phyloP scores from a whole-genome alignment of 768 basidiomycete genomes.

The Phanerodontia chrysosporium region DNA sequence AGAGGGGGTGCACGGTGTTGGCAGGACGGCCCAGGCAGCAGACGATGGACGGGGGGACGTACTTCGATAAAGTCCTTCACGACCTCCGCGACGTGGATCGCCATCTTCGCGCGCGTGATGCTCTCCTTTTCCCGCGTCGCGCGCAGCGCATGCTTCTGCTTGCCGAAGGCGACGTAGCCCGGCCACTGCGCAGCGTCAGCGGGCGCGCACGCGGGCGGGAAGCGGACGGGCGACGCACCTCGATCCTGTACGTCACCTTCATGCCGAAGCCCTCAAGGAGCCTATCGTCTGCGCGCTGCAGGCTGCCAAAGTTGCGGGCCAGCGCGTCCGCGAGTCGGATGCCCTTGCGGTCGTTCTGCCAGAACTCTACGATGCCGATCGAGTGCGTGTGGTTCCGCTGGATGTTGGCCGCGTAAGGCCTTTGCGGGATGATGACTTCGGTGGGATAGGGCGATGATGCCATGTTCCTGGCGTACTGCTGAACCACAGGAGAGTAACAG shows the following conservation, averaged over 20 bases:
- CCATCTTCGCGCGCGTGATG: constrained; percentile 11
- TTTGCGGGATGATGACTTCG: constrained; percentile 1
- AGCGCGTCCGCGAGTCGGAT: constrained; percentile 8
- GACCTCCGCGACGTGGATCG: constrained; percentile 12
- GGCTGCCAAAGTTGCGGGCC: background rate
- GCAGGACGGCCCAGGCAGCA: too few relatives aligned
- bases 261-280: constrained; percentile 10
- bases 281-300: constrained; percentile 3
- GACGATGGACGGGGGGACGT: too few relatives aligned
- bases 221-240: background rate
- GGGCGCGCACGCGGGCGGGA: background rate
- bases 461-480: background rate
- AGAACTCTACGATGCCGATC: constrained; percentile 4
- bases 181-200: constrained; percentile 9
- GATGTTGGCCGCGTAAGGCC: constrained; percentile 8
- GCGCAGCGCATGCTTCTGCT: constrained; percentile 13
- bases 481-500: background rate
- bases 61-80: constrained; percentile 14
- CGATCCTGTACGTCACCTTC: constrained; percentile 11
- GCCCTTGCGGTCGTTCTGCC: constrained; percentile 1
- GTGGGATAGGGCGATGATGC: background rate
- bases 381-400: constrained; percentile 5
- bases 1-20: background rate
- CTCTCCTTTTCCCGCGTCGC: constrained; percentile 11
- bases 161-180: constrained; percentile 9